Base-by-base conservation (phyloP, 2,329 filamentous ascomycete genomes). In the Fusarium hainanense region DNA sequence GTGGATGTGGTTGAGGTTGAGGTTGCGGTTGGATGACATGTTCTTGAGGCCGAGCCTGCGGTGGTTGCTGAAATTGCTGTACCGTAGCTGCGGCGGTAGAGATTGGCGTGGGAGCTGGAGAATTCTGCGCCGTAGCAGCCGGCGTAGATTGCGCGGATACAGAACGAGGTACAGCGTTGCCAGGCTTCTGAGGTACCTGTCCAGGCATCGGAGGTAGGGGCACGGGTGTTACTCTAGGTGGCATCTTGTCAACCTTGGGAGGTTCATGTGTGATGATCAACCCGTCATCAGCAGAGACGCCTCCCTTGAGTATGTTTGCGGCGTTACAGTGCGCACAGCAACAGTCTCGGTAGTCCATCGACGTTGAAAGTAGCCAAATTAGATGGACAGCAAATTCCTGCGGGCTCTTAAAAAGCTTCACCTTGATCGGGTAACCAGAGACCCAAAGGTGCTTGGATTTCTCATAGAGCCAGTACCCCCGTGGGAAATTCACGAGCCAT, bases 321-420 rank as follows among this genome's bases (percentile, higher is more conserved):
- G 77, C 66, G 58, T 83, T 84, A 75, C 85, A 87, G 49, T 85
- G 81, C 14, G 83, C 79, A 66, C 85, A 87, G 54, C 83, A 85
- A 73, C 85, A 87, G 65, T 86, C 83, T 46, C 73, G 79, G 48
- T 84, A 83, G 70, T 85, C 82, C 63, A 76, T 78, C 16, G 85
- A 86, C 18, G 77, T 72, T 30, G 84, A 85, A 10, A 84, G 76
- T 4, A 87, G 81, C 85, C 85, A 87, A 50, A 87, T 78, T 25
- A 85, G 67, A 65, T 87, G 85, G 11, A 85, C 77, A 7, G 82
- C 83, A 62, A 87, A 86, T 66, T 87, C 85, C 59, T 85, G 84
- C 1, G 85, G 85, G 44, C 82, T 85, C 73, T 84, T 85, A 73
- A 83, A 87, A 7, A 84, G 77, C 73, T 84, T 85, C 34, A 79